Conservation (phyloP, 441 rosid species). For the Croton laevigatus region DNA sequence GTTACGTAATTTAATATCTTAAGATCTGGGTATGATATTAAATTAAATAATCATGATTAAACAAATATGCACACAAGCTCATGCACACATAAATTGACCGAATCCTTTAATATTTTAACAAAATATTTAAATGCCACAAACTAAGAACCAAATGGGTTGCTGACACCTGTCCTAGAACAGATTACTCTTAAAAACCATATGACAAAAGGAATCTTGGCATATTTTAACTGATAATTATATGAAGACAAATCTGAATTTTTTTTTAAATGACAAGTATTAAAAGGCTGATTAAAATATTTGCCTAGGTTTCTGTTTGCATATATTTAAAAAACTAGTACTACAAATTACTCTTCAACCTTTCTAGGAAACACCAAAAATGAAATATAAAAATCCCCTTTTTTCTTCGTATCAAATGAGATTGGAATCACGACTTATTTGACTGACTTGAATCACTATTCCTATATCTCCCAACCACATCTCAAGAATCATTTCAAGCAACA, state of each 20-base stretch:
- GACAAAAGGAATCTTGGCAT: conserved; percentile 15
- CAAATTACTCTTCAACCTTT: not conserved
- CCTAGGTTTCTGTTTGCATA: not conserved
- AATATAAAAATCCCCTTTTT: not conserved
- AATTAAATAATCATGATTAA: not conserved
- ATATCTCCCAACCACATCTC: too few relatives aligned
- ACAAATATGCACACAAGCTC: not conserved
- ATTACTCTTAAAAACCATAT: not conserved
- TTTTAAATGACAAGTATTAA: not conserved
- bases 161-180: conserved; percentile 2
- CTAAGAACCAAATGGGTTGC: conserved; percentile 7
- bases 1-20: conserved; percentile 1
- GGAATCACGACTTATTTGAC: too few relatives aligned
- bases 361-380: too few relatives aligned
- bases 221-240: conserved; percentile 1
- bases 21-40: conserved; percentile 21
- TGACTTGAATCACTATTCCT: too few relatives aligned
- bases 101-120: conserved; percentile 5
- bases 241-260: conserved; percentile 7
- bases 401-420: not conserved
- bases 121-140: conserved; percentile 4
- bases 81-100: not conserved
- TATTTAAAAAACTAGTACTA: not conserved
- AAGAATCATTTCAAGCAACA: too few relatives aligned
- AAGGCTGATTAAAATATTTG: conserved; percentile 4